Evolutionary conservation across 768 basidiomycete species (phyloP).

Genomic region (Butyriboletus loyo): DNA sequence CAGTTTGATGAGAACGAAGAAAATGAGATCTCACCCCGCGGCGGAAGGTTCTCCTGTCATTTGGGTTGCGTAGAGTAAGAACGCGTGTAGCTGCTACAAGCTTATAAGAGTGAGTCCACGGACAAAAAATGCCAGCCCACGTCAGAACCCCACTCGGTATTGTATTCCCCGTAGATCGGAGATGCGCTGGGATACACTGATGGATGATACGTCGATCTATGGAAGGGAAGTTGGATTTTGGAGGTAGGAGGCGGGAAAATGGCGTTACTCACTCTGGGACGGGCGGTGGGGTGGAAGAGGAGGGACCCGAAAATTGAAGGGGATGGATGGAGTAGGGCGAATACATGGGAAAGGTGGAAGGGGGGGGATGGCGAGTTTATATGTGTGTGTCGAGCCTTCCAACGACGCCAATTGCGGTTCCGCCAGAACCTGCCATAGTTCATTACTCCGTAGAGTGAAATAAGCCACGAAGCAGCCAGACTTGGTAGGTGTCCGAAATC

Average conservation of each 20-base stretch:
- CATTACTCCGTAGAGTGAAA: no score
- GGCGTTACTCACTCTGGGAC: neutral
- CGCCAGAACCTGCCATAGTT: no score
- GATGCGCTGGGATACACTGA: neutral
- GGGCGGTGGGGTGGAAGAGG: neutral
- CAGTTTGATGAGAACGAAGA: neutral
- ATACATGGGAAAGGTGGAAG: neutral
- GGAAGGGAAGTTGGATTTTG: neutral
- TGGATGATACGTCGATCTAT: neutral
- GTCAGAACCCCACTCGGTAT: neutral
- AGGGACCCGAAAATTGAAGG: no score
- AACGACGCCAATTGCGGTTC: no score
- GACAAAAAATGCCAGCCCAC: neutral
- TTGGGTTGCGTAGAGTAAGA: neutral
- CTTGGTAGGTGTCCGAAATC: neutral
- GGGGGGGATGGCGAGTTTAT: no score
- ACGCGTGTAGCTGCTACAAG: neutral
- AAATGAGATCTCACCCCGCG: neutral
- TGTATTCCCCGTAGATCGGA: neutral
- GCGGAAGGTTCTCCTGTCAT: neutral
- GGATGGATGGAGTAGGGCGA: accelerated
- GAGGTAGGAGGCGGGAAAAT: no score
- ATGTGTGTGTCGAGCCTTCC: neutral
- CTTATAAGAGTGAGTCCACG: neutral
- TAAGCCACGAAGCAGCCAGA: neutral